Base-by-base conservation (phyloP, 2,329 filamentous ascomycete genomes). In the Fusarium phyllophilum region DNA sequence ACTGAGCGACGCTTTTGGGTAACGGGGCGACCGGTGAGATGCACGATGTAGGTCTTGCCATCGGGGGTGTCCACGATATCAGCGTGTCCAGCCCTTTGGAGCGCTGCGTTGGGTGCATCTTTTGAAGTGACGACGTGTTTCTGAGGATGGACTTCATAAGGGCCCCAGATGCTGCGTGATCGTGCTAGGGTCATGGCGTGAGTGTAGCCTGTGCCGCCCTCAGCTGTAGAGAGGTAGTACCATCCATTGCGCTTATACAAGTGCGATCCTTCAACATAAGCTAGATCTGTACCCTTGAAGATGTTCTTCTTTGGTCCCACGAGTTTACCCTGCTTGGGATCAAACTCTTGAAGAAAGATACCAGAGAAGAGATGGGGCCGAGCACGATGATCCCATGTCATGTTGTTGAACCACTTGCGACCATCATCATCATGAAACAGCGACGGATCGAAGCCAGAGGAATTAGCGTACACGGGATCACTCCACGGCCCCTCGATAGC, bases 391-490 rank as follows among this genome's bases (percentile, higher is more conserved):
- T 89, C 88, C 81, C 84, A 85, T 14, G 88, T 78, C 88, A 89
- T 89, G 75, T 89, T 89, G 74, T 86, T 83, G 72, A 89, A 88
- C 85, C 86, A 90, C 75, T 89, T 89, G 57, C 80, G 82, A 22
- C 88, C 88, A 60, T 88, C 84, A 41, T 87, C 85, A 65, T 90
- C 88, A 76, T 89, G 88, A 78, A 90, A 90, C 8, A 90, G 80
- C 3, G 86, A 88, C 0, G 90, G 89, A 74, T 92, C 90, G 74
- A 92, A 91, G 3, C 89, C 89, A 1, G 88, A 90, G 1, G 87
- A 89, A 77, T 91, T 91, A 77, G 85, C 83, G 74, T 88, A 89
- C 12, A 89, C 78, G 0, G 89, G 89, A 56, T 91, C 89, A 0
- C 88, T 89, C 90, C 90, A 91, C 0, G 89, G 89, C 0, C 89